phyloP scores from a whole-genome alignment of 352 stramenopile species.

The Globisporangium recalcitrans region DNA sequence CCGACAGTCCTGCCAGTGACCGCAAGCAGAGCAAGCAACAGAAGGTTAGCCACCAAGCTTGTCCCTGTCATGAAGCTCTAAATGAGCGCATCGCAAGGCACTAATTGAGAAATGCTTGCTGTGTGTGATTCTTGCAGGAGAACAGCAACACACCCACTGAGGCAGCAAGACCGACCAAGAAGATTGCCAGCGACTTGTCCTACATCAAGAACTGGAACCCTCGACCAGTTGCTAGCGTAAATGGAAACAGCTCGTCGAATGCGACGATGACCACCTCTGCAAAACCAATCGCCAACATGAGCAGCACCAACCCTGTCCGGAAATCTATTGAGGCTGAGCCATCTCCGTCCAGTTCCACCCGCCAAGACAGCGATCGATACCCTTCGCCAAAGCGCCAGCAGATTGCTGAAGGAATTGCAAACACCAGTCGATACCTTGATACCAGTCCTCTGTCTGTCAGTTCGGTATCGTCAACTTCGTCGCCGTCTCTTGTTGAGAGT shows the following conservation, averaged over 20 bases:
- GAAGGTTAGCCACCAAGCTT: conserved; percentile 13
- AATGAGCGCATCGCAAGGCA: background rate
- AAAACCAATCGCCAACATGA: background rate
- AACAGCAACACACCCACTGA: conserved; percentile 3
- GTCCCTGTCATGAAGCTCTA: background rate
- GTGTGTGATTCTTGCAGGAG: background rate
- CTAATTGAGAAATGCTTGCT: background rate
- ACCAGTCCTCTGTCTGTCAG: conserved; percentile 37
- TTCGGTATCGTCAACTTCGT: conserved; percentile 55
- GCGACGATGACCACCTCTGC: background rate
- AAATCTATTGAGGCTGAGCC: conserved; percentile 7
- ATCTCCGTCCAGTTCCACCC: conserved; percentile 3
- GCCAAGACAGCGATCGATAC: conserved; percentile 17
- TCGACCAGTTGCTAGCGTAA: conserved; percentile 12
- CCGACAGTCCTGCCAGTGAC: conserved; percentile 14
- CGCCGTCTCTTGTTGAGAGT: conserved; percentile 29
- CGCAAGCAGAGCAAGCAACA: conserved; percentile 14
- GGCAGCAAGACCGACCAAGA: conserved; percentile 12
- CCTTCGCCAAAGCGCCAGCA: conserved; percentile 51
- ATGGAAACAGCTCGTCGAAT: background rate
- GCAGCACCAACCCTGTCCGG: conserved; percentile 2
- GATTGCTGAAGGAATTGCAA: conserved; percentile 19
- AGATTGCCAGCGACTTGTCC: conserved; percentile 22
- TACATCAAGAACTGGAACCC: conserved; percentile 49
- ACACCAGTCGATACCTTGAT: conserved; percentile 25